Base-by-base conservation (phyloP, 805 yeast species). In the Pichia manshurica region DNA sequence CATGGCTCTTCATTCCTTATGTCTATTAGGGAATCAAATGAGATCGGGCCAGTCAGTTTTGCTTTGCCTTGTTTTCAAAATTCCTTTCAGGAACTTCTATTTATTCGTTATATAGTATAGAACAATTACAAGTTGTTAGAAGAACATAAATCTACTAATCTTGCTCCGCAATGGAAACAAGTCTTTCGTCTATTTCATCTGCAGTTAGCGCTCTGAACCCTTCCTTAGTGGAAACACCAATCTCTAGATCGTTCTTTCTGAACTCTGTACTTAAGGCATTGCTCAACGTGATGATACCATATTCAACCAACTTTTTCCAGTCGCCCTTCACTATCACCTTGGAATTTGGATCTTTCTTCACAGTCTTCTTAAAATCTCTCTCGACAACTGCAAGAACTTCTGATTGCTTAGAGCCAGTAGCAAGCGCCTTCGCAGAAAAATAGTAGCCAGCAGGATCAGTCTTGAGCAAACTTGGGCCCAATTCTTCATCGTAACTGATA, bases 401-500 rank as follows among this genome's bases (percentile, higher is more conserved):
- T 66, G 90, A 97, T 71, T 90, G 97, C 68, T 91, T 93, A 46
- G 97, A 97, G 3, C 99, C 99, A 3, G 96, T 86, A 9, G 97
- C 82, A 28, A 89, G 83, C 2, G 98, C 98, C 68, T 84, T 84
- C 54, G 86, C 87, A 25, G 96, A 93, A 47, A 87, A 82, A 63
- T 73, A 93, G 68, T 91, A 91, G 7, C 99, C 99, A 3, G 99
- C 98, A 16, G 99, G 99, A 68, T 93, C 99, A 56, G 93, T 82
- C 72, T 91, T 93, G 72, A 78, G 89, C 51, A 93, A 75, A 59
- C 82, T 80, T 23, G 99, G 96, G 1, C 98, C 99, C 46, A 72
- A 66, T 67, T 84, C 95, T 62, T 88, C 96, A 66, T 89, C 97
- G 48, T 86, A 82, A 39, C 95, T 80, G 49, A 89, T 77, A 60